Conservation (phyloP, 2,329 filamentous ascomycete genomes). For the Didymella keratinophila region DNA sequence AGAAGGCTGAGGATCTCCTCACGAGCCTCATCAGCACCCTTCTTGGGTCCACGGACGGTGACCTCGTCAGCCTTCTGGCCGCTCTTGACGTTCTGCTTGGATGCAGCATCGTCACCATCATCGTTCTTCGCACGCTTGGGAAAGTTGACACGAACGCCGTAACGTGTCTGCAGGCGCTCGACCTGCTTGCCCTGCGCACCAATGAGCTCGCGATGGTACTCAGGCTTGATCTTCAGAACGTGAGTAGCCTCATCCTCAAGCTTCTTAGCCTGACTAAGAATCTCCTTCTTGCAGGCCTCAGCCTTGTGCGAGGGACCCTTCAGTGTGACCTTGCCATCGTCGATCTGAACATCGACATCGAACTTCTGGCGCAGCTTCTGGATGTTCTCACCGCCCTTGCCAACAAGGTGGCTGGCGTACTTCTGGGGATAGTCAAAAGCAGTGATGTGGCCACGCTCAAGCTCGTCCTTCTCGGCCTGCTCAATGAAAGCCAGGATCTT, state of each 20-base stretch:
- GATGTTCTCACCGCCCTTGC: slow-evolving; percentile 72
- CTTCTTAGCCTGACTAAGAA: slow-evolving; percentile 78
- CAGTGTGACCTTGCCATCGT: slow-evolving; percentile 92
- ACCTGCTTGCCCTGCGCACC: slow-evolving; percentile 87
- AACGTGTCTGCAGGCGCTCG: slow-evolving; percentile 88
- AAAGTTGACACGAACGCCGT: slow-evolving; percentile 96
- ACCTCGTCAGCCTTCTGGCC: slow-evolving; percentile 89
- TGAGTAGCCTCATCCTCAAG: slow-evolving; percentile 92
- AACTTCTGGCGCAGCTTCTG: slow-evolving; percentile 73
- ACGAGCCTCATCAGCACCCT: slow-evolving; percentile 88
- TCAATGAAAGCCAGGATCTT: slow-evolving; percentile 83
- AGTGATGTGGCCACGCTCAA: slow-evolving; percentile 86
- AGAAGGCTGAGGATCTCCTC: slow-evolving; percentile 89
- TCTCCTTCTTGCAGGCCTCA: slow-evolving; percentile 83
- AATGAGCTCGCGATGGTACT: slow-evolving; percentile 94
- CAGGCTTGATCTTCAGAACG: slow-evolving; percentile 86
- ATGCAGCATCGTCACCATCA: slow-evolving; percentile 75
- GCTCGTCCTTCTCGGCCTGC: slow-evolving; percentile 90
- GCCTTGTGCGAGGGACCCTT: slow-evolving; percentile 96
- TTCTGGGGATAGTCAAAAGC: slow-evolving; percentile 95
- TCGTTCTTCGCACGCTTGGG: slow-evolving; percentile 73
- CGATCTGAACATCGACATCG: slow-evolving; percentile 82
- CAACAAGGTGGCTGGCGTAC: slow-evolving; percentile 84
- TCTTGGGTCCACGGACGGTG: slow-evolving; percentile 87
- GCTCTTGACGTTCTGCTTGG: slow-evolving; percentile 63